Evolutionary conservation across 2,329 filamentous ascomycete genomes (phyloP), one percentile per base, ranked within the genome.

Genomic region (Sphaceloma murrayae): DNA sequence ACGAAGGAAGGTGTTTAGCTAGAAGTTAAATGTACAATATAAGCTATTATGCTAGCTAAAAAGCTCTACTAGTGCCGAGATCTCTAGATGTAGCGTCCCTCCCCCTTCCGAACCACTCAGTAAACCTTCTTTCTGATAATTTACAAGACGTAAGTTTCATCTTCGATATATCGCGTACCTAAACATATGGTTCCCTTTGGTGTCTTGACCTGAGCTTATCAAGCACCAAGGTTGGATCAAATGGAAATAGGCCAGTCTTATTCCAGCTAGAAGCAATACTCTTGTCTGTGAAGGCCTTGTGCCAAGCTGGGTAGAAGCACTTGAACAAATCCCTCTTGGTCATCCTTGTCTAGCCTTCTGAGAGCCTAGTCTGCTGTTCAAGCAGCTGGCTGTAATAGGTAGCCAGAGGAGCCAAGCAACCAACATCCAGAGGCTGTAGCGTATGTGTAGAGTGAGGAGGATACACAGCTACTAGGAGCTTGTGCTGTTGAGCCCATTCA

Each of bases 391-490:
- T 46, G 27, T 52, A 51, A 24, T 49, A 50, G n/a, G 17, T 51
- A 18, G 48, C 50, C 14, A 51, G 33, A 30, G 49, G 49, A n/a
- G 43, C 29, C 26, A 53, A 51, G n/a, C 48, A 34, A 14, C 51
- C 36, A 13, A 54, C 34, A 47, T 55, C 51, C 9, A 53, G 33
- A 24, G 51, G 52, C 47, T 54, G 47, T 14, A 50, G 19, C 24
- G 30, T 36, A 46, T 53, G 45, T n/a, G 47, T 49, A 19, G 43
- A 46, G 34, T 51, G 43, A 16, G 46, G 32, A 24, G 43, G 38
- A 21, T 22, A 34, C 13, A 46, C 27, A 30, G 45, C 48, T 10
- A 48, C 26, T 22, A 50, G 29, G 11, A 48, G 46, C 43, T 32
- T 49, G 18, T 50, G 29, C 19, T 24, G 18, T 26, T 34, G 21